Conservation (phyloP, 225 moss, liverwort and hornwort species). For the Anthoceros angustus region DNA sequence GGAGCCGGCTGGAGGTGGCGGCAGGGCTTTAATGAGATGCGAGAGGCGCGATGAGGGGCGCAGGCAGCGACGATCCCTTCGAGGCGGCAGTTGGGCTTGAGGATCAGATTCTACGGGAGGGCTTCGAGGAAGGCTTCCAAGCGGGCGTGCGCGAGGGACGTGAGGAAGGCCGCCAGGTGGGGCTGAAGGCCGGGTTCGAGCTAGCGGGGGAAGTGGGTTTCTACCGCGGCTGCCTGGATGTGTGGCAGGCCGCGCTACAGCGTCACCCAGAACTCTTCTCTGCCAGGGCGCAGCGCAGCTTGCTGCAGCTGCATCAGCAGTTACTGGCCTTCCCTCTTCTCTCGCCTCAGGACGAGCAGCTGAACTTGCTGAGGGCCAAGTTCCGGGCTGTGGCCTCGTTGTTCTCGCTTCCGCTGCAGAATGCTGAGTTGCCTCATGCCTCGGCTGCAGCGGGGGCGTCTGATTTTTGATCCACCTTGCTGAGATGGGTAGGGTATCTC, state of each 20-base stretch:
- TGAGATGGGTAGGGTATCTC: background rate
- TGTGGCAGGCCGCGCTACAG: constrained; percentile 48
- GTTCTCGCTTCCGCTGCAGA: constrained; percentile 49
- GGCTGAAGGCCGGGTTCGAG: constrained; percentile 75
- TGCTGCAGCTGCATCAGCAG: constrained; percentile 48
- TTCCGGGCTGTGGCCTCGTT: constrained; percentile 71
- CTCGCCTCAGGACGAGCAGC: constrained; percentile 51
- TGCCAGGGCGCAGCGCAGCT: constrained; percentile 53
- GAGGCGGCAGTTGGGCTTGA: constrained; percentile 65
- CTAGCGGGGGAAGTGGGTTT: constrained; percentile 84
- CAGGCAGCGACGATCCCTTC: constrained; percentile 43
- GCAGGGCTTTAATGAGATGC: background rate
- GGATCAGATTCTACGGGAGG: constrained; percentile 47
- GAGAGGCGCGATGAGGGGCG: background rate
- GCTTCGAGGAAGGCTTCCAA: constrained; percentile 60
- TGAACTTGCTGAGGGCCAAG: constrained; percentile 58
- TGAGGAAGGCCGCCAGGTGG: constrained; percentile 76
- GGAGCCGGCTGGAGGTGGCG: background rate
- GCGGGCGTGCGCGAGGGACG: constrained; percentile 61
- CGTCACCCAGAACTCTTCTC: constrained; percentile 43
- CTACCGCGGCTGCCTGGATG: constrained; percentile 60
- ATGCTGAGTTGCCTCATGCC: constrained; percentile 57
- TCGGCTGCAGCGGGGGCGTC: constrained; percentile 32
- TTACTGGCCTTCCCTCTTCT: constrained; percentile 50
- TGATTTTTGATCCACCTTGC: constrained; percentile 25